Evolutionary conservation across 371 early-diverging fungal species (phyloP).

Genomic region (Nematocida ironsii): DNA sequence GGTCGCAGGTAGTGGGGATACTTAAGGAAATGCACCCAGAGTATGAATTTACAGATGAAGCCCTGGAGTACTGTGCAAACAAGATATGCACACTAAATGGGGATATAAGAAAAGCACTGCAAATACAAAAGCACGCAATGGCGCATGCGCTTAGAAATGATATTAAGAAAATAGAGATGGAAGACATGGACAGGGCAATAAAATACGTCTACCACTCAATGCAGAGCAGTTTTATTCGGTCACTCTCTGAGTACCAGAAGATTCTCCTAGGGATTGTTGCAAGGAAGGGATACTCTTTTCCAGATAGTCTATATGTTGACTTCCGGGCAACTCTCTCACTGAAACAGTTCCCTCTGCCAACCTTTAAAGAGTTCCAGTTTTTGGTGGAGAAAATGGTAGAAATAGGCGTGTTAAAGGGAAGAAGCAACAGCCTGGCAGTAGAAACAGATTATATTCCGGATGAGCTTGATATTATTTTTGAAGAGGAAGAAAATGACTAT

Average conservation of each 20-base stretch:
- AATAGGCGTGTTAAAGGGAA: slow-evolving; percentile 58
- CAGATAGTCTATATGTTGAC: slow-evolving; percentile 31
- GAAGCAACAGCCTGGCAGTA: slow-evolving; percentile 48
- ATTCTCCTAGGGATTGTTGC: slow-evolving; percentile 53
- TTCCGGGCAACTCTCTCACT: slow-evolving; percentile 23
- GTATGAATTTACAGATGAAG: slow-evolving; percentile 71
- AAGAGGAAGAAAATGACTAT: slow-evolving; percentile 23
- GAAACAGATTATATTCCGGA: slow-evolving; percentile 57
- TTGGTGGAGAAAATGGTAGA: slow-evolving; percentile 43
- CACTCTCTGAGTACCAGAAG: slow-evolving; percentile 54
- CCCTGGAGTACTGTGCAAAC: slow-evolving; percentile 83
- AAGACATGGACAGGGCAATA: slow-evolving; percentile 43
- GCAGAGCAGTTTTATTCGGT: slow-evolving; percentile 51
- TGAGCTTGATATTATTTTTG: slow-evolving; percentile 48
- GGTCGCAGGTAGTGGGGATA: slow-evolving; percentile 45
- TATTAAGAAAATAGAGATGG: slow-evolving; percentile 8
- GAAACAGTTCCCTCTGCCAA: slow-evolving; percentile 22
- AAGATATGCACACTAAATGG: slow-evolving; percentile 89
- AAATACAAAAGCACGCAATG: slow-evolving; percentile 75
- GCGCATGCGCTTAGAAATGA: slow-evolving; percentile 36
- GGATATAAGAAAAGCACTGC: slow-evolving; percentile 87
- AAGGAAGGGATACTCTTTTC: slow-evolving; percentile 30
- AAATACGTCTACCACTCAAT: slow-evolving; percentile 46
- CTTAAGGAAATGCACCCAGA: slow-evolving; percentile 15
- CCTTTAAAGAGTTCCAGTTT: slow-evolving; percentile 62